Percentiles rank a stretch among this genome's conserved stretches.
Evolutionary conservation across 2,329 filamentous ascomycete genomes (phyloP).

Genomic region (Calycina herbarum): DNA sequence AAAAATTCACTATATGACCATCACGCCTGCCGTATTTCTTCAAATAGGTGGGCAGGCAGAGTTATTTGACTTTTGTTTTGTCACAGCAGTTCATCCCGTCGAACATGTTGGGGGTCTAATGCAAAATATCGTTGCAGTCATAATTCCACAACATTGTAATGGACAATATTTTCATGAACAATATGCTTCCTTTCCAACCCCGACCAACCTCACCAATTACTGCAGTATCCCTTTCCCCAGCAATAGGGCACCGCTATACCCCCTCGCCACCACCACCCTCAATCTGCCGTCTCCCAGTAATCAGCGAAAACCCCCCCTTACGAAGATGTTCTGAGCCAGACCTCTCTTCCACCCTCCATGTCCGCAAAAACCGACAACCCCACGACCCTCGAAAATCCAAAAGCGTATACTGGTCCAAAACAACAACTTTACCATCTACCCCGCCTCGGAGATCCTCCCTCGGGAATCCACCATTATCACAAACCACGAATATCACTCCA

Average conservation of each 20-base stretch:
- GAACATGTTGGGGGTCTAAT: too few species aligned
- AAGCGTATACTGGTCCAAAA: background rate
- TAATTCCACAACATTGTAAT: too few species aligned
- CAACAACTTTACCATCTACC: background rate
- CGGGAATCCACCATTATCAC: background rate
- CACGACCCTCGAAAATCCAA: background rate
- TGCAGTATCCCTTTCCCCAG: too few species aligned
- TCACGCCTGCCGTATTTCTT: too few species aligned
- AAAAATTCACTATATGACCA: too few species aligned
- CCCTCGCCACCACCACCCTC: background rate
- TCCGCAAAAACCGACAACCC: background rate
- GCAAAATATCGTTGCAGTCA: too few species aligned
- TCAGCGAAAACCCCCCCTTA: background rate
- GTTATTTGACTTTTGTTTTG: too few species aligned
- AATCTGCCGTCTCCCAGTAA: background rate
- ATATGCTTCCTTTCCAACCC: background rate
- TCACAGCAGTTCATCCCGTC: too few species aligned
- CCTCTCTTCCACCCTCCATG: background rate
- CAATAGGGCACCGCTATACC: too few species aligned
- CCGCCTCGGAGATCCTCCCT: background rate
- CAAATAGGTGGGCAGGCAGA: too few species aligned
- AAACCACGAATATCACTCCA: background rate
- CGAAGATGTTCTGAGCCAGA: background rate
- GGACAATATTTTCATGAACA: too few species aligned
- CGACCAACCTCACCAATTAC: background rate